Percentiles rank a stretch among this genome's conserved stretches.
These are phyloP conservation scores for Pyrenophora tritici-repentis DNA, from an alignment of 2,329 filamentous ascomycete species.

Conservation along the genomic window DNA sequence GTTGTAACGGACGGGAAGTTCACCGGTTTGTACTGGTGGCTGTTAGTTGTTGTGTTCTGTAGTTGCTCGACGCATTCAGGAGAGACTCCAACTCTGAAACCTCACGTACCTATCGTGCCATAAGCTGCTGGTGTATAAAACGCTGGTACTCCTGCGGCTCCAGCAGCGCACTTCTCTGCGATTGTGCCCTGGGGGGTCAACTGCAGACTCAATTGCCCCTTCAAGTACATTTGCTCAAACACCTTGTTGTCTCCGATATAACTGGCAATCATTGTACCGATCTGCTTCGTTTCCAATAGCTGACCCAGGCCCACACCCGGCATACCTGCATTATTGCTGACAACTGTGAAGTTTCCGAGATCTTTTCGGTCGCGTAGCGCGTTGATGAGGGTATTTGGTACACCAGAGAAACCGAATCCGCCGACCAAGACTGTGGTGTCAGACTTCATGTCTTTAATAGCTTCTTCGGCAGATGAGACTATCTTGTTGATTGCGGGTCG, in stretches of 20 bases:
- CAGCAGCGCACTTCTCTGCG: slow-evolving; percentile 72
- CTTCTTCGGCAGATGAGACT: slow-evolving; percentile 45
- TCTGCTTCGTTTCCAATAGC: slow-evolving; percentile 70
- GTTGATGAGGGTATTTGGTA: slow-evolving; percentile 49
- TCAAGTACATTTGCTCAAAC: slow-evolving; percentile 74
- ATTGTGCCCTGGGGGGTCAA: slow-evolving; percentile 77
- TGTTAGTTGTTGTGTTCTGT: slow-evolving; percentile 3
- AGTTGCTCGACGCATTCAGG: background rate
- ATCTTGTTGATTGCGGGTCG: slow-evolving; percentile 49
- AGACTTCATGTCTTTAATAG: slow-evolving; percentile 47
- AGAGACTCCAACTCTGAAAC: too few species aligned
- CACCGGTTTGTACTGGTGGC: slow-evolving; percentile 63
- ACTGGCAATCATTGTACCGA: slow-evolving; percentile 73
- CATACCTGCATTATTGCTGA: slow-evolving; percentile 80
- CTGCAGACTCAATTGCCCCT: slow-evolving; percentile 75
- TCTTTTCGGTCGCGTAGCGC: slow-evolving; percentile 44
- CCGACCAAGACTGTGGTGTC: slow-evolving; percentile 45
- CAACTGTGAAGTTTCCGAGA: slow-evolving; percentile 64
- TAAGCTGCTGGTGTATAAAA: slow-evolving; percentile 77
- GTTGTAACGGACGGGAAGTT: slow-evolving; percentile 68
- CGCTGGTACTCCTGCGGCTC: slow-evolving; percentile 76
- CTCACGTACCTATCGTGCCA: slow-evolving; percentile 59
- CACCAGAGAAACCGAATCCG: slow-evolving; percentile 48
- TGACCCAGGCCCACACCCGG: slow-evolving; percentile 71
- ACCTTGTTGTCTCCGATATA: slow-evolving; percentile 79